Evolutionary conservation across 75 land plant species (phyloP).

Genomic region (Pinus albicaulis): DNA sequence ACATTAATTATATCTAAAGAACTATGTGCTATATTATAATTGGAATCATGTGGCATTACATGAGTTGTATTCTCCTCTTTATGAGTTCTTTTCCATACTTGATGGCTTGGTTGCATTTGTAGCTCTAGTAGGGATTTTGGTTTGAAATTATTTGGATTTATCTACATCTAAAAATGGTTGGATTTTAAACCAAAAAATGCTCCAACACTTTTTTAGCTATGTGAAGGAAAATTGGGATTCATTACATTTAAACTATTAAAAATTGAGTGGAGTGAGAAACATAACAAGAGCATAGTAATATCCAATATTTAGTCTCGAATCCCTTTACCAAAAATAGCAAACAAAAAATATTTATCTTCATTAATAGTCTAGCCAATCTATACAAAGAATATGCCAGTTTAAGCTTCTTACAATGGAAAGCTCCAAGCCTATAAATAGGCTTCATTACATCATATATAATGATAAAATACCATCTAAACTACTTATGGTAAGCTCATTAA

Average conservation of each 20-base stretch:
- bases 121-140: neutral
- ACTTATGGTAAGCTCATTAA: no score
- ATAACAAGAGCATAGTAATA: no score
- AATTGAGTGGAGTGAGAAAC: no score
- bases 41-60: neutral
- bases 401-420: no score
- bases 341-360: no score
- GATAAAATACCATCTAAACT: no score
- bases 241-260: neutral
- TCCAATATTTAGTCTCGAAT: no score
- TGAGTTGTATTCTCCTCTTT: neutral
- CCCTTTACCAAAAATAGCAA: no score
- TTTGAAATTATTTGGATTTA: neutral
- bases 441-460: no score
- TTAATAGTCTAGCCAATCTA: no score
- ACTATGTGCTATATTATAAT: neutral
- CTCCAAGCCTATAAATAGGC: no score
- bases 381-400: no score
- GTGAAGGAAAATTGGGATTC: neutral
- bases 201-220: neutral
- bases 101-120: slow-evolving; percentile 6
- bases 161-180: neutral
- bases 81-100: neutral
- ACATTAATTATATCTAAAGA: neutral
- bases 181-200: neutral